Evolutionary conservation across 2,329 filamentous ascomycete genomes (phyloP), one percentile per base, ranked within the genome.

Genomic region (Hypoxylon sp.): DNA sequence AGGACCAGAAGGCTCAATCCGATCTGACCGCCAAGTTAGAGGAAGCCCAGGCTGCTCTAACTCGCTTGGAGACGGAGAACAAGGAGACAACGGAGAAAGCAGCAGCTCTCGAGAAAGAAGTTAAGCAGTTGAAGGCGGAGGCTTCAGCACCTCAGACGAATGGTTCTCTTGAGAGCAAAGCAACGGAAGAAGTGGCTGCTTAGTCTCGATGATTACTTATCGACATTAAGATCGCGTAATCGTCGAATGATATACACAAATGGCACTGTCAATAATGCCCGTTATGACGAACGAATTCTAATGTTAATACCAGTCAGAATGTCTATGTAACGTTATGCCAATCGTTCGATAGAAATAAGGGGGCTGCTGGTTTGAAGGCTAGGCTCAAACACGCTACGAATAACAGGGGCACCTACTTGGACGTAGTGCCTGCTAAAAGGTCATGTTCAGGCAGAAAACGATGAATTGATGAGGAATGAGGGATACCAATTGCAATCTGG

Each of bases 251-350:
- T 63, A 59, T 37, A 57, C 44, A 57, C 59, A 37, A 50, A 60
- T 24, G 53, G 48, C 60, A 51, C 60, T 46, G 50, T 60, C 46
- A 52, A 70, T 71, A 52, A 70, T 52, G 60, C 52, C 58, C 51
- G 58, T 48, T 60, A 69, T 39, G 56, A 70, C 53, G 61, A 65
- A 63, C 48, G 63, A 62, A 57, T 24, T 52, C 58, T 75, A 74
- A 75, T 75, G 70, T 72, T 75, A 75, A 76, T 75, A 73, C 65
- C 63, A 64, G 24, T 63, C 60, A 67, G 59, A 70, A 64, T 70
- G 63, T 60, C 60, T 52, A 44, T 63, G 65, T 65, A 65, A 55
- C 65, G 53, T 52, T 63, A 47, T 50, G 61, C 61, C 56, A 57
- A 63, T 63, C 53, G 57, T 68, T 63, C 61, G 58, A 56, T 65